These are phyloP conservation scores for Crithidia acanthocephali DNA, from an alignment of 208 protist genomes.

Conservation along the genomic window DNA sequence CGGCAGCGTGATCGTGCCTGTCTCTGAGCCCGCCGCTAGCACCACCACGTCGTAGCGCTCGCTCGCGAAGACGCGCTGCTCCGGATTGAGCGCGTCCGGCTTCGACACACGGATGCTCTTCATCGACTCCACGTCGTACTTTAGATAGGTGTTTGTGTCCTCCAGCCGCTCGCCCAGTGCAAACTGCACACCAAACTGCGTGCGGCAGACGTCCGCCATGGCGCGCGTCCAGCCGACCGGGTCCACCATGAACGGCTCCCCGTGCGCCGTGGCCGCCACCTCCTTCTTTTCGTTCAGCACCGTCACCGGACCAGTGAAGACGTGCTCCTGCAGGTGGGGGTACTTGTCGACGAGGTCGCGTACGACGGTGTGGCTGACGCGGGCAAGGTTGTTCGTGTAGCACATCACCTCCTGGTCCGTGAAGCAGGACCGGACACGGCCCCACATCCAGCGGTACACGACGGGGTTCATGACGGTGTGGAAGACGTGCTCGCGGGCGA, in stretches of 20 bases:
- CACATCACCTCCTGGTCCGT: conserved; percentile 57
- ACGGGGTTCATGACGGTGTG: conserved; percentile 60
- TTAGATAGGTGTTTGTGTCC: conserved; percentile 55
- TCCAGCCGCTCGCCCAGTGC: conserved; percentile 58
- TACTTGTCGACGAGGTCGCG: conserved; percentile 54
- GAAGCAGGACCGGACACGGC: conserved; percentile 48
- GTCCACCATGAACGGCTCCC: conserved; percentile 66
- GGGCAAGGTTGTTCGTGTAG: conserved; percentile 79
- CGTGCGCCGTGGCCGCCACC: conserved; percentile 50
- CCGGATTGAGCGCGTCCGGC: conserved; percentile 26
- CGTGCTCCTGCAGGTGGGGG: conserved; percentile 56
- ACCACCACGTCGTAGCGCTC: conserved; percentile 83
- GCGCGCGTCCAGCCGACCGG: conserved; percentile 75
- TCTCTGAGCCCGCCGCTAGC: conserved; percentile 65
- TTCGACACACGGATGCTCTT: conserved; percentile 63
- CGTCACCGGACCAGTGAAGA: conserved; percentile 33
- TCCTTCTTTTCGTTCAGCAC: conserved; percentile 28
- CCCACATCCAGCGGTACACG: conserved; percentile 76
- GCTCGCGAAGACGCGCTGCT: conserved; percentile 29
- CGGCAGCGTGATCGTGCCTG: conserved; percentile 56
- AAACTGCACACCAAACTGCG: conserved; percentile 67
- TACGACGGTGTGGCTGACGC: conserved; percentile 64
- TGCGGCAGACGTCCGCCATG: conserved; percentile 54
- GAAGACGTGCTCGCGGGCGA: conserved; percentile 56
- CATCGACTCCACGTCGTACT: conserved; percentile 65